A percentile compares a stretch with the other conserved stretches of the same genome.
Conservation (phyloP, 23 red algal species). For the Gracilaria domingensis region DNA sequence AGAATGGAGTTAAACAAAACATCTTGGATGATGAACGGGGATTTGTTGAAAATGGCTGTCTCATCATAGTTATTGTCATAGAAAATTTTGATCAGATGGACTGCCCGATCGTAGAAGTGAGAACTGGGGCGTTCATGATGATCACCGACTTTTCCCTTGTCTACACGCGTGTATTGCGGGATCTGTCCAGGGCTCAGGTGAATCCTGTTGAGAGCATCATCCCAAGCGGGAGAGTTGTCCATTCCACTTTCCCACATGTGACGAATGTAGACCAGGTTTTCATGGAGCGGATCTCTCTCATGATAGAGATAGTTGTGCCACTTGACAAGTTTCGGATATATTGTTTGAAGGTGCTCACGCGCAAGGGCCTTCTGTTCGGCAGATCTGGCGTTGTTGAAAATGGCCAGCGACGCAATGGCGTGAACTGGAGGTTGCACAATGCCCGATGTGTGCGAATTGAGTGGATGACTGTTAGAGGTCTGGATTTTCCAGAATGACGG, state of each 20-base stretch:
- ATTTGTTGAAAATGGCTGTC: conserved; percentile 16
- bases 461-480: conserved; percentile 11
- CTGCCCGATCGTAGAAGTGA: conserved; percentile 61
- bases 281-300: conserved; percentile 58
- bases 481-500: conserved; percentile 71
- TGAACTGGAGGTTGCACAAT: conserved; percentile 76
- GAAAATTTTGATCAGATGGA: conserved; percentile 70
- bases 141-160: conserved; percentile 61
- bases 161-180: conserved; percentile 67
- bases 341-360: conserved; percentile 20
- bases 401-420: conserved; percentile 55
- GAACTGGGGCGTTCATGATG: conserved; percentile 65
- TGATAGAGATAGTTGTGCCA: conserved; percentile 68
- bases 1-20: conserved; percentile 72
- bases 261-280: conserved; percentile 65
- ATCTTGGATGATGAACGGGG: conserved; percentile 67
- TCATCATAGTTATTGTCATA: conserved; percentile 70
- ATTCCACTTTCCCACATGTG: conserved; percentile 85
- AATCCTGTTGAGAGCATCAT: conserved; percentile 57
- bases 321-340: conserved; percentile 48
- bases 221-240: conserved; percentile 79
- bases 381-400: conserved; percentile 54
- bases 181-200: conserved; percentile 20
- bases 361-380: conserved; percentile 31
- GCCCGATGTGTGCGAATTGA: conserved; percentile 52